A percentile compares a stretch with the other conserved stretches of the same genome.
These are phyloP conservation scores for Daedaleopsis nitida DNA, from an alignment of 768 basidiomycete genomes.

Conservation along the genomic window DNA sequence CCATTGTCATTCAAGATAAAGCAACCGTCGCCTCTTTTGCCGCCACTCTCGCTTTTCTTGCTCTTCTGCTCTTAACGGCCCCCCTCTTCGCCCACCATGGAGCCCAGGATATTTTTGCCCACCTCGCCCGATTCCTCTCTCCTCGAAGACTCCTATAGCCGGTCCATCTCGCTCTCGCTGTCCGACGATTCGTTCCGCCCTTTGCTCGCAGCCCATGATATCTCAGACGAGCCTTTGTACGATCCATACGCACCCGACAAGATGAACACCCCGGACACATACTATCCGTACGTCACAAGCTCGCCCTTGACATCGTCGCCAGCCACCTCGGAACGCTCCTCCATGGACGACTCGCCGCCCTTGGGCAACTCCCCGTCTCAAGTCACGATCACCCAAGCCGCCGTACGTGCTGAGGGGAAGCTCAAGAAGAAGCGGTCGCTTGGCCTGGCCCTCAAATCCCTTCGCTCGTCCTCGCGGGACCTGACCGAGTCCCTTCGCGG, in stretches of 20 bases:
- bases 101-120: conserved; percentile 13
- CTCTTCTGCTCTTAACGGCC: conserved; percentile 3
- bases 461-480: conserved; percentile 8
- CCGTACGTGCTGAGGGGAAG: conserved; percentile 1
- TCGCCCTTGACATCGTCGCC: not conserved
- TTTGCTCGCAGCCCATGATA: conserved; percentile 5
- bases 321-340: conserved; percentile 11
- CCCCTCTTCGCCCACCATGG: conserved; percentile 13
- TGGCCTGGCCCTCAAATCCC: conserved; percentile 14
- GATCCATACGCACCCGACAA: conserved; percentile 9
- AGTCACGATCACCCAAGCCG: conserved; percentile 12
- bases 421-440: conserved; percentile 19
- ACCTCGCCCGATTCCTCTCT: conserved; percentile 2
- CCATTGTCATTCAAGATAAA: conserved; percentile 18
- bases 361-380: conserved; percentile 4
- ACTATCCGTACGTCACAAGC: not conserved
- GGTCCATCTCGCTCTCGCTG: conserved; percentile 7
- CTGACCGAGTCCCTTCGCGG: not conserved
- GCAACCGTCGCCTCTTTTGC: conserved; percentile 7
- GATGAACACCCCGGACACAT: conserved; percentile 2
- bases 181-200: conserved; percentile 11
- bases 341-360: conserved; percentile 5
- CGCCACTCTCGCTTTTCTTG: conserved; percentile 8
- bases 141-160: conserved; percentile 4
- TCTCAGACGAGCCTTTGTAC: conserved; percentile 1